Evolutionary conservation across 306 rosid species (phyloP), one percentile per base, ranked within the genome.

Genomic region (Malus domestica): DNA sequence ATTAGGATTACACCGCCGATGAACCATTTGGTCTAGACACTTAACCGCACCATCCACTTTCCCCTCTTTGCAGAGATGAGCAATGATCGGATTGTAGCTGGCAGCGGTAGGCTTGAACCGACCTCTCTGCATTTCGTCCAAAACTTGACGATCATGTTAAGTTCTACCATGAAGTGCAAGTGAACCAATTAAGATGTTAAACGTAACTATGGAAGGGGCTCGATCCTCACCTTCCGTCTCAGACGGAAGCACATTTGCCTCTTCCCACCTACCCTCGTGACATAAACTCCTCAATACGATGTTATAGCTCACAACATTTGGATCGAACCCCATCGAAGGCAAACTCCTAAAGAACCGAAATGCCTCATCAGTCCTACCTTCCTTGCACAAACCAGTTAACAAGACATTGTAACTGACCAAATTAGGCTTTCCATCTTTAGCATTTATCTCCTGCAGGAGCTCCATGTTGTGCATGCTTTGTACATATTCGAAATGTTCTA

Each of bases 271-370:
- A 66, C 88, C 92, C 68, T 89, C 96, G 27, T 78, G 69, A 79
- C 97, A 92, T 80, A 92, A 77, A 78, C 79, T 88, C 87, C 91
- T 85, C 22, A 92, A 68, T 63, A 95, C 82, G 78, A 95, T 95
- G 87, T 95, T 95, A 76, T 88, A 91, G 82, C 97, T 92, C 77
- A 95, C 98, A 78, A 90, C 91, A 85, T 88, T 87, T 29, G 98
- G 97, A 77, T 52, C 75, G 62, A 90, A 90, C 29, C 97, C 97
- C 83, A 89, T 90, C 0, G 64, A 80, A 23, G 97, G 98, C 71
- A 95, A 80, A 79, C 81, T 83, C 85, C 92, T 79, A 58, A 95
- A 95, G 78, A 90, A 81, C 80, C 19, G 55, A 18, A 88, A 79
- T 20, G 96, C 98, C 72, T 90, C 98, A 78, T 90, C 90, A n/a